phyloP scores from a whole-genome alignment of 164 flowering plant genomes.

The Saururus chinensis region DNA sequence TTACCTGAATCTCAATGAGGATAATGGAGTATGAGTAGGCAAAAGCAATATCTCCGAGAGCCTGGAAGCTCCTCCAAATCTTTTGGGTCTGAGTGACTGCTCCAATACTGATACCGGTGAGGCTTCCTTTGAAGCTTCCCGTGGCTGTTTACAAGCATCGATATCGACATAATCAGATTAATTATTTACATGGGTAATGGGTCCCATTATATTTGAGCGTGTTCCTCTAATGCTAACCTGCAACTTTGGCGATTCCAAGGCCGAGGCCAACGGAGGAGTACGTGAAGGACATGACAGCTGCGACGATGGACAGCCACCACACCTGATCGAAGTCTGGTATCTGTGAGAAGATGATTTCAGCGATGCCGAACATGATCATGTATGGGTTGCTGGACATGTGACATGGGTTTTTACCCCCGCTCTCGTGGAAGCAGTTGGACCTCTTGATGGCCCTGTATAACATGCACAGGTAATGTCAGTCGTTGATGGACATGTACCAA shows the following conservation, averaged over 20 bases:
- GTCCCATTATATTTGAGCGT: too few species aligned
- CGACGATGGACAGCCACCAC: slow-evolving; percentile 57
- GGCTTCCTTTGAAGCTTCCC: slow-evolving; percentile 35
- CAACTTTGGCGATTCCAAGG: slow-evolving; percentile 44
- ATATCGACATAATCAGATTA: slow-evolving; percentile 21
- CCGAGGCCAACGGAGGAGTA: slow-evolving; percentile 45
- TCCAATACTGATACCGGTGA: slow-evolving; percentile 54
- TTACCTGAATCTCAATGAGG: slow-evolving; percentile 61
- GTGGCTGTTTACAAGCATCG: slow-evolving; percentile 20
- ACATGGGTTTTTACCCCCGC: slow-evolving; percentile 27
- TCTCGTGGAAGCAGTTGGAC: slow-evolving; percentile 50
- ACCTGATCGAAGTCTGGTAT: slow-evolving; percentile 50
- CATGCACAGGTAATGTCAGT: background rate
- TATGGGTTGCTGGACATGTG: slow-evolving; percentile 33
- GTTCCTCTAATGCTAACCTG: slow-evolving; percentile 17
- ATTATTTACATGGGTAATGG: background rate
- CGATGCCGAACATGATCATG: slow-evolving; percentile 40
- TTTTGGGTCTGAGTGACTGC: slow-evolving; percentile 36
- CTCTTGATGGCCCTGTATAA: slow-evolving; percentile 42
- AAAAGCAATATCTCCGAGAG: slow-evolving; percentile 63
- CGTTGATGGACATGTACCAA: background rate
- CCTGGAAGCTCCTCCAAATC: slow-evolving; percentile 64
- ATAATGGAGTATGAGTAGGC: slow-evolving; percentile 57
- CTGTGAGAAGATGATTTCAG: slow-evolving; percentile 37
- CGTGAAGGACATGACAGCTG: slow-evolving; percentile 60